These are phyloP conservation scores for Aspergillus piperis DNA, from an alignment of 2,329 filamentous ascomycete species.

Conservation along the genomic window DNA sequence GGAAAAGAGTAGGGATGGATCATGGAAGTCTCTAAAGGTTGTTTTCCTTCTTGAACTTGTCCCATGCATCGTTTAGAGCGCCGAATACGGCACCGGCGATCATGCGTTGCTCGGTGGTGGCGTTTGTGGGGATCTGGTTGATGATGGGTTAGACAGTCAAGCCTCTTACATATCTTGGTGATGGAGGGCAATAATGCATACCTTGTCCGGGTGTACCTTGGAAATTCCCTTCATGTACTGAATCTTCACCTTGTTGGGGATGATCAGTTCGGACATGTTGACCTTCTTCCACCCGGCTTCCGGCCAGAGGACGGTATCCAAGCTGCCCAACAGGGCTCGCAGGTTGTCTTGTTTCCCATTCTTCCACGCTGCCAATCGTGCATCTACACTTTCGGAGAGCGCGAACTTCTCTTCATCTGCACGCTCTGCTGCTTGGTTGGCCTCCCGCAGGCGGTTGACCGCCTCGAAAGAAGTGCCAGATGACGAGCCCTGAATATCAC, in stretches of 20 bases:
- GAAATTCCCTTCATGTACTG: conserved; percentile 99
- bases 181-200: conserved; percentile 49
- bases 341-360: conserved; percentile 92
- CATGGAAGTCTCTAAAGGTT: conserved; percentile 45
- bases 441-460: conserved; percentile 76
- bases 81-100: conserved; percentile 66
- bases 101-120: conserved; percentile 69
- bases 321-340: conserved; percentile 78
- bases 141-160: background rate
- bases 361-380: conserved; percentile 75
- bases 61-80: conserved; percentile 67
- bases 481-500: conserved; percentile 41
- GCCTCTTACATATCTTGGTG: background rate
- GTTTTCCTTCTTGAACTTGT: conserved; percentile 67
- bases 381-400: conserved; percentile 81
- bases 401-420: conserved; percentile 93
- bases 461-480: conserved; percentile 64
- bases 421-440: conserved; percentile 80
- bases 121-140: conserved; percentile 60
- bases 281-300: conserved; percentile 96
- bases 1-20: background rate
- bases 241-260: conserved; percentile 95
- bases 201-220: conserved; percentile 98
- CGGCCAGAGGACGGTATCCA: conserved; percentile 89
- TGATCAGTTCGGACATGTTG: conserved; percentile 86